Percentiles rank a stretch among this genome's conserved stretches.
Conservation (phyloP, 108 stramenopile genomes). For the Skeletonema potamos region DNA sequence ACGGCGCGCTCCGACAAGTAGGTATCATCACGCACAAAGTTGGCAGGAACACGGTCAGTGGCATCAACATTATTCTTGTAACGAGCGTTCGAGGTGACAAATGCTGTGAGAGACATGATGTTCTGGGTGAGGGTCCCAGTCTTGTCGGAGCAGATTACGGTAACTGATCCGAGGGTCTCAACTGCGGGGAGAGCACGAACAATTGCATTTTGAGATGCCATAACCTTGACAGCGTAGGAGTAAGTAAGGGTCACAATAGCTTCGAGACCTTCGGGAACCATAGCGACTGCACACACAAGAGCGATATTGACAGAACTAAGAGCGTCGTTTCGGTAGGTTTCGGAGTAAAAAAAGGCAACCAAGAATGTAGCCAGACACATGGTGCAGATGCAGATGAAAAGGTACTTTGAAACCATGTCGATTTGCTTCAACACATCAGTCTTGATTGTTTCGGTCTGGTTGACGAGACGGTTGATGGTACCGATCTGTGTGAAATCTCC, state of each 20-base stretch:
- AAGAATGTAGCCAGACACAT: conserved; percentile 82
- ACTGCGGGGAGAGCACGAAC: conserved; percentile 92
- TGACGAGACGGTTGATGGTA: conserved; percentile 87
- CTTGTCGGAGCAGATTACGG: conserved; percentile 97
- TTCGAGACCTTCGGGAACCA: conserved; percentile 97
- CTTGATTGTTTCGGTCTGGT: conserved; percentile 77
- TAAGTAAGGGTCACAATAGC: conserved; percentile 94
- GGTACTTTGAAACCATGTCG: conserved; percentile 82
- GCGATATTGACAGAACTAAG: conserved; percentile 77
- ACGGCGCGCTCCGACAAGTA: conserved; percentile 60
- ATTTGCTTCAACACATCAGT: conserved; percentile 94
- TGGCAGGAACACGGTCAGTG: conserved; percentile 39
- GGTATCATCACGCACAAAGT: conserved; percentile 66
- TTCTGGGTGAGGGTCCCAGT: conserved; percentile 98
- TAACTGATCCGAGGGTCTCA: conserved; percentile 96
- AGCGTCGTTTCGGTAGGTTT: conserved; percentile 18
- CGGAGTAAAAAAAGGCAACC: conserved; percentile 63
- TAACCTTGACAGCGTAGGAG: conserved; percentile 86
- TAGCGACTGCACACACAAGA: conserved; percentile 91
- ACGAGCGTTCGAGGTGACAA: conserved; percentile 72
- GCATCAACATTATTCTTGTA: conserved; percentile 67
- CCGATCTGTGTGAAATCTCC: conserved; percentile 95
- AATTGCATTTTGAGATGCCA: conserved; percentile 89
- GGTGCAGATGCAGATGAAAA: conserved; percentile 77
- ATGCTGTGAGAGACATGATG: conserved; percentile 84